phyloP scores from a whole-genome alignment of 2,329 filamentous ascomycete species.

The Spiromastix sp. region DNA sequence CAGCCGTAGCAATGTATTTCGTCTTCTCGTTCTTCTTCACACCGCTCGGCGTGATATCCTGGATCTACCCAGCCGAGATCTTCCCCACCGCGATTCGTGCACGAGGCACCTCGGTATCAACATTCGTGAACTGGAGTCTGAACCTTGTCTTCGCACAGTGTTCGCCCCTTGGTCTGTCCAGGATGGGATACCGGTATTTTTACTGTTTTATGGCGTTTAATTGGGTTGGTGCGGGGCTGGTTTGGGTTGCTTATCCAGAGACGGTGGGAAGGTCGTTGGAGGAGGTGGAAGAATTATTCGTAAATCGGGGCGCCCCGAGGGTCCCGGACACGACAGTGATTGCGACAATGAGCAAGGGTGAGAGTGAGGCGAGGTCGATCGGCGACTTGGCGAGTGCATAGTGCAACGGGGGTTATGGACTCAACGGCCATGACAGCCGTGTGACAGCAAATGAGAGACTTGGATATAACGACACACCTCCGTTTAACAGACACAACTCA shows the following conservation, averaged over 20 bases:
- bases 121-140: slow-evolving; percentile 32
- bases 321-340: too few species aligned
- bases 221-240: slow-evolving; percentile 27
- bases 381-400: too few species aligned
- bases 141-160: slow-evolving; percentile 42
- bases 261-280: slow-evolving; percentile 29
- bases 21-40: slow-evolving; percentile 38
- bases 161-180: slow-evolving; percentile 34
- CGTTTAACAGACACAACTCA: too few species aligned
- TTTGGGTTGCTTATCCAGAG: slow-evolving; percentile 32
- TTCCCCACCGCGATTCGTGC: slow-evolving; percentile 36
- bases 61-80: slow-evolving; percentile 38
- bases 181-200: slow-evolving; percentile 39
- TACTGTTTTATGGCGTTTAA: slow-evolving; percentile 42
- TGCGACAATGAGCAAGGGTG: too few species aligned
- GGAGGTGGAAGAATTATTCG: slow-evolving; percentile 24
- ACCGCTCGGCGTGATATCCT: slow-evolving; percentile 35
- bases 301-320: too few species aligned
- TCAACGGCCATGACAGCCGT: too few species aligned
- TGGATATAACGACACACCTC: too few species aligned
- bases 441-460: too few species aligned
- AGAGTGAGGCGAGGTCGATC: too few species aligned
- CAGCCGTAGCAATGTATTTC: slow-evolving; percentile 39
- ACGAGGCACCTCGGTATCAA: slow-evolving; percentile 33
- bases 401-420: too few species aligned